Evolutionary conservation across 257 asterid species (phyloP), one percentile per base, ranked within the genome.

Genomic region (Scutellaria minor): DNA sequence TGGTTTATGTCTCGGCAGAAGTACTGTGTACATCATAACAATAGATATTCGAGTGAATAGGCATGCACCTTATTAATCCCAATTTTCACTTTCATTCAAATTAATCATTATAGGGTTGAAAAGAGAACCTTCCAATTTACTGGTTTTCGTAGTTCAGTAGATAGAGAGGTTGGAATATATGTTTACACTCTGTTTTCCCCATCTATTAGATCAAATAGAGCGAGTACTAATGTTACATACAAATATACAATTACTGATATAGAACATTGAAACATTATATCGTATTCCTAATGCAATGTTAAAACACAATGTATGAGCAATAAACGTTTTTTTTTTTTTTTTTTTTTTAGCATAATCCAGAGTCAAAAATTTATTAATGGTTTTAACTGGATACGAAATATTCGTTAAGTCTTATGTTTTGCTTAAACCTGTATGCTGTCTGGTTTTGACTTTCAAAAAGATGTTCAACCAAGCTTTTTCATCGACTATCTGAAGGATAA

Each of bases 121-220:
- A 68, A 51, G 27, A 66, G 47, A n/a, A 20, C 22, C 47, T 51
- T 60, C 11, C 60, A 59, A 39, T 72, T 42, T 40, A 71, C 12
- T 46, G 15, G 11, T 42, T 15, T 59, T 14, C 31, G 13, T 7
- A 12, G 12, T 59, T 27, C 22, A 66, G 13, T 18, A 50, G 41
- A 65, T 22, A 12, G 11, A 50, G 46, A 42, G 40, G 70, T 39
- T 9, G 46, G 37, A 12, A 45, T n/a, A 48, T 41, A 37, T 37
- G 37, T 65, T 63, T 42, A 37, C 20, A 52, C 37, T 50, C 46
- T 51, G 46, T 6, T 51, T 50, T 52, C 14, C 27, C 62, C 42
- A 48, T n/a, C 47, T 39, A 57, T n/a, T 13, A 4, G 14, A 11
- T 12, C 13, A 12, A 7, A 10, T 20, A 55, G n/a, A 60, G 24